Conservation (phyloP, 345 rosid species). For the Physaria fendleri region DNA sequence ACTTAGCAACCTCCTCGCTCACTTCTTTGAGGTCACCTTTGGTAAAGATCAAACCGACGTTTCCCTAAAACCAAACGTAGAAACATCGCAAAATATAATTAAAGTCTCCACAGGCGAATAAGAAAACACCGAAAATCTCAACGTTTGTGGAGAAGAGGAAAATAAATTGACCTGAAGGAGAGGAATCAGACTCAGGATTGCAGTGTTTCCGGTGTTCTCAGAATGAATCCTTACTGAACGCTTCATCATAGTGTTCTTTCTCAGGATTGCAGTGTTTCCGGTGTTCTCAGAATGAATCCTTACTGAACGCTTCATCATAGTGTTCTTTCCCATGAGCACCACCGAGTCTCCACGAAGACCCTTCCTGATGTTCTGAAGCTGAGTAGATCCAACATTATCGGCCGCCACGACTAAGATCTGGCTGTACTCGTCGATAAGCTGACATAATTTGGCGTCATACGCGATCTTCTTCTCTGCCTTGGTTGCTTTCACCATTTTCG, state of each 20-base stretch:
- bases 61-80: conserved; percentile 44
- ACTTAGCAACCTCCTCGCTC: conserved; percentile 84
- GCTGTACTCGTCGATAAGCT: conserved; percentile 63
- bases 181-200: conserved; percentile 55
- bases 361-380: conserved; percentile 68
- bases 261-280: conserved; percentile 83
- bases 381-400: conserved; percentile 84
- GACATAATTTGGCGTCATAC: conserved; percentile 69
- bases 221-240: conserved; percentile 62
- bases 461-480: conserved; percentile 76
- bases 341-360: conserved; percentile 83
- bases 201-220: conserved; percentile 40
- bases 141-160: background rate
- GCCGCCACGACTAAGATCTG: conserved; percentile 69
- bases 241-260: conserved; percentile 85
- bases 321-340: conserved; percentile 86
- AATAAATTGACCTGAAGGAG: conserved; percentile 73
- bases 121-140: background rate
- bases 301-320: conserved; percentile 90
- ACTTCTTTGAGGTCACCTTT: conserved; percentile 93
- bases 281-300: conserved; percentile 68
- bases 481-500: conserved; percentile 35
- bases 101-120: background rate
- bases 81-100: background rate
- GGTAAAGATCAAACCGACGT: conserved; percentile 83